Evolutionary conservation across 2,329 filamentous ascomycete species (phyloP).

Genomic region (Talaromyces marneffei): DNA sequence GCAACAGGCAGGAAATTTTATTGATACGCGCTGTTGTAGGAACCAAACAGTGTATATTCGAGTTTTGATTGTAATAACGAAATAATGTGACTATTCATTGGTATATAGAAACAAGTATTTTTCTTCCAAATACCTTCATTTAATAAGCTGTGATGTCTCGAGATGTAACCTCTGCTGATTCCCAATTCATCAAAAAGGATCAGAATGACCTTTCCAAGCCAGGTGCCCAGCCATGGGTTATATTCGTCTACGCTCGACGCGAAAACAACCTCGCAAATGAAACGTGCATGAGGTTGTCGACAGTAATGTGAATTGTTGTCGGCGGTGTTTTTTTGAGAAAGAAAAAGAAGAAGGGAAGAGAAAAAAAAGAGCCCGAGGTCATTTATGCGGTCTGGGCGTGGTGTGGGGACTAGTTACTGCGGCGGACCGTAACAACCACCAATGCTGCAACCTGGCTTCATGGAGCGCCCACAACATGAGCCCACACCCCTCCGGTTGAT

Average conservation of each 20-base stretch:
- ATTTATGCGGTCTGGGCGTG: constrained; percentile 9
- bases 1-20: background rate
- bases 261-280: constrained; percentile 57
- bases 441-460: constrained; percentile 44
- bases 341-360: constrained; percentile 32
- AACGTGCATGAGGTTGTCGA: constrained; percentile 48
- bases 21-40: background rate
- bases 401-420: constrained; percentile 22
- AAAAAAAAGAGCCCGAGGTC: constrained; percentile 21
- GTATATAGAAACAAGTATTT: background rate
- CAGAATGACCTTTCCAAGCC: constrained; percentile 60
- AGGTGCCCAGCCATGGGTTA: constrained; percentile 68
- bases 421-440: constrained; percentile 30
- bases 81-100: background rate
- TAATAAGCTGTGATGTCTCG: background rate
- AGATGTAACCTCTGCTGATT: constrained; percentile 66
- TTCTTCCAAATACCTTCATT: background rate
- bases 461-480: constrained; percentile 26
- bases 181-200: constrained; percentile 58
- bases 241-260: constrained; percentile 61
- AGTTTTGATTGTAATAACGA: constrained; percentile 1
- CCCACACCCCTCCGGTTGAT: constrained; percentile 21
- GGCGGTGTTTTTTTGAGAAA: constrained; percentile 50
- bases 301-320: constrained; percentile 51
- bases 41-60: background rate